Percentiles rank a stretch among this genome's conserved stretches.
These are phyloP conservation scores for Ailanthus altissimus DNA, from an alignment of 345 rosid species.

Conservation along the genomic window DNA sequence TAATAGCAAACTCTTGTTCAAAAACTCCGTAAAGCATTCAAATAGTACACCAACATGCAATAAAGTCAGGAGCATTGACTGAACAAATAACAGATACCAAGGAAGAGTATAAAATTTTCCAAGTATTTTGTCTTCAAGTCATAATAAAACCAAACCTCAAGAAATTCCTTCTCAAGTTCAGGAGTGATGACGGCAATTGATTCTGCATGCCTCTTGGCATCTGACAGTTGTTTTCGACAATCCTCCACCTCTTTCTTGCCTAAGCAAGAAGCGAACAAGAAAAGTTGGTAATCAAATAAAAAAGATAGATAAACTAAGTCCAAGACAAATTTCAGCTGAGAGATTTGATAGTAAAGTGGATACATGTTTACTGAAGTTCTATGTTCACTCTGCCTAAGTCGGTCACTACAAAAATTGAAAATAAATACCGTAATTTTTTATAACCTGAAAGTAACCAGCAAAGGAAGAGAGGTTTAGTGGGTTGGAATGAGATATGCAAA, in stretches of 20 bases:
- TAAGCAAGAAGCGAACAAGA: conserved; percentile 25
- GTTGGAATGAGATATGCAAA: no score
- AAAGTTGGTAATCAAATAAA: conserved; percentile 11
- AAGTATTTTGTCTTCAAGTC: background rate
- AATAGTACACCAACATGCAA: background rate
- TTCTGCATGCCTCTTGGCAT: conserved; percentile 84
- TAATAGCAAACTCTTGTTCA: background rate
- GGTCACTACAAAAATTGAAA: no score
- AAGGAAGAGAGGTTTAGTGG: no score
- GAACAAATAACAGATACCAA: no score
- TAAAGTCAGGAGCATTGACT: background rate
- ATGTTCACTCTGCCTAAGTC: no score
- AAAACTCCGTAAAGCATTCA: background rate
- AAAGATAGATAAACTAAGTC: background rate
- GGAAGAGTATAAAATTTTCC: no score
- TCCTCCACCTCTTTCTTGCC: conserved; percentile 71
- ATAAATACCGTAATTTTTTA: no score
- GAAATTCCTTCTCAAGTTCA: conserved; percentile 71
- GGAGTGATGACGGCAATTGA: conserved; percentile 75
- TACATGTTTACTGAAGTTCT: no score
- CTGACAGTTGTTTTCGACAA: conserved; percentile 46
- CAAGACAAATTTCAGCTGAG: background rate
- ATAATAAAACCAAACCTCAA: conserved; percentile 50
- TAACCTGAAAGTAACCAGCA: no score
- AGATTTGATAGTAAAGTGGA: background rate